phyloP scores from a whole-genome alignment of 2,329 filamentous ascomycete species.

The Aspergillus spinulosporus region DNA sequence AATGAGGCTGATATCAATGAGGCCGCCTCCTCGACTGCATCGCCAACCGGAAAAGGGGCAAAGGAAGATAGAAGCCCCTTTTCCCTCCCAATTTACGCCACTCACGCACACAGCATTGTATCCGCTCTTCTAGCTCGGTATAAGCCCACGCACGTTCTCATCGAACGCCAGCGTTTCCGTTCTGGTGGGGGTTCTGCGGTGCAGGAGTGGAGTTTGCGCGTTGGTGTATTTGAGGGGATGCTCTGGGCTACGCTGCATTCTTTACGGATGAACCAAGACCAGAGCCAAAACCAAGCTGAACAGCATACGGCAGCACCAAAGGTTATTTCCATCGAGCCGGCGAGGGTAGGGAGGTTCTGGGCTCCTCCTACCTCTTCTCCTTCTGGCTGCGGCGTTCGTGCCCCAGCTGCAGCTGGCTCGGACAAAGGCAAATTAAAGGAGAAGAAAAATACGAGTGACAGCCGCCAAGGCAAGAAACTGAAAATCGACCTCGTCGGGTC shows the following conservation, averaged over 20 bases:
- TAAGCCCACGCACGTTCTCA: conserved; percentile 67
- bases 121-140: conserved; percentile 51
- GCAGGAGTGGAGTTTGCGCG: conserved; percentile 78
- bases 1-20: neutral
- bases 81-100: conserved; percentile 55
- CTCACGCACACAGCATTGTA: conserved; percentile 58
- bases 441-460: conserved; percentile 13
- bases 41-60: neutral
- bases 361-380: conserved; percentile 15
- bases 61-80: conserved; percentile 38
- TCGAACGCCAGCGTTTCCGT: conserved; percentile 66
- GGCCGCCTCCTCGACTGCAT: neutral
- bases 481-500: conserved; percentile 64
- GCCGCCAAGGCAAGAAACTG: conserved; percentile 44
- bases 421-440: neutral
- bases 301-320: neutral
- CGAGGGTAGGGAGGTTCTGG: conserved; percentile 30
- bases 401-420: neutral
- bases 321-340: conserved; percentile 21
- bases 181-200: conserved; percentile 65
- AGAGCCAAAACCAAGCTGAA: conserved; percentile 29
- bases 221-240: conserved; percentile 82
- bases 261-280: conserved; percentile 38
- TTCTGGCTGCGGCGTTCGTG: neutral
- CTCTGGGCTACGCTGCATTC: conserved; percentile 69